A percentile compares a stretch with the other conserved stretches of the same genome.
These are phyloP conservation scores for Pseudotsuga menziesii DNA, from an alignment of 75 land plant genomes.

Conservation along the genomic window DNA sequence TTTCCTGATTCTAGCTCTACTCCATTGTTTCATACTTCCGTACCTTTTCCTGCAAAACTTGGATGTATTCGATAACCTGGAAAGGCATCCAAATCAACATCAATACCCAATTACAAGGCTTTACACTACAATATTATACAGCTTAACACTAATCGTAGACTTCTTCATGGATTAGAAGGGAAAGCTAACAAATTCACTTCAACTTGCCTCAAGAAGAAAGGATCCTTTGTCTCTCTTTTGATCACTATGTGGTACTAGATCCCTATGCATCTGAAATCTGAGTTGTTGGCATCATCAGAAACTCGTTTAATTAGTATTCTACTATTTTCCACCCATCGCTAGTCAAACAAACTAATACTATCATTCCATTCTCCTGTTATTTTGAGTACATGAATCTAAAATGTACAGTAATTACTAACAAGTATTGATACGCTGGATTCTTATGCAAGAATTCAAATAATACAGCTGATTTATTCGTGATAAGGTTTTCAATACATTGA, in stretches of 20 bases:
- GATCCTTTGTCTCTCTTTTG: conserved; percentile 98
- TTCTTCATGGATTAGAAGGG: not conserved
- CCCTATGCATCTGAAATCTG: conserved; percentile 90
- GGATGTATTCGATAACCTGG: conserved; percentile 92
- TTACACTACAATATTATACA: not conserved
- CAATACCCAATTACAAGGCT: not conserved
- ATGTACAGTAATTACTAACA: not conserved
- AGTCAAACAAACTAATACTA: not conserved
- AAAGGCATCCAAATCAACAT: not conserved
- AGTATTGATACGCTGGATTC: not conserved
- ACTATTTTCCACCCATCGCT: not conserved
- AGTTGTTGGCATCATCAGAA: conserved; percentile 6
- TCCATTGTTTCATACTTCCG: conserved; percentile 73
- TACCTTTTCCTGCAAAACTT: conserved; percentile 76
- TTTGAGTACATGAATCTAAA: not conserved
- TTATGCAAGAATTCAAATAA: not conserved
- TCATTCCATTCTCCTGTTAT: not conserved
- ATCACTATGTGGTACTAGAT: conserved; percentile 85
- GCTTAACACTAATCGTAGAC: not conserved
- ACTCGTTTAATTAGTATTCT: not conserved
- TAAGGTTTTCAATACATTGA: not conserved
- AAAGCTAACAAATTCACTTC: not conserved
- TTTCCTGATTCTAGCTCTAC: conserved; percentile 56
- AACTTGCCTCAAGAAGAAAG: conserved; percentile 73
- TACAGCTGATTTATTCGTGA: not conserved